Base-by-base conservation (phyloP, 2,329 filamentous ascomycete species). In the Thielaviopsis ethacetica region DNA sequence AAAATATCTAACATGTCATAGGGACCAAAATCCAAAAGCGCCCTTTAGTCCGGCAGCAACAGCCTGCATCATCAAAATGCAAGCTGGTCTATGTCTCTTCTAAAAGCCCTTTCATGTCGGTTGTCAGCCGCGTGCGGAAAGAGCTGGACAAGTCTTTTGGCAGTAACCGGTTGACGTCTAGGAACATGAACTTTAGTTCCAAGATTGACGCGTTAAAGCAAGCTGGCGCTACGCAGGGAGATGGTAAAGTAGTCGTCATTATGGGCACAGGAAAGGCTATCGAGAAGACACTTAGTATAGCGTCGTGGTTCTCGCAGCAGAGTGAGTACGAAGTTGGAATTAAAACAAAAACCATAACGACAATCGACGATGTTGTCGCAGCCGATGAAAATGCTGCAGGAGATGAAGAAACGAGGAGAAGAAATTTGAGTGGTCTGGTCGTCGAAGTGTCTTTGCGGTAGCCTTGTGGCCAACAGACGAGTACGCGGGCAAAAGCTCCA, bases 201-300 rank as follows among this genome's bases (percentile, higher is more conserved):
- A 74, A 77, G 59, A 68, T 80, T 55, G 69, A 71, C 61, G 69
- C 70, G 6, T 63, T 65, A 19, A 59, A 54, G 51, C 60, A 57
- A n/a, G 54, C 60, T 9, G 47, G 57, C 21, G 54, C 51, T 12
- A 59, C 55, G 3, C 54, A 57, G 47, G 65, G 66, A 2, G 66
- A 66, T 56, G 67, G 67, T 21, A 67, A 69, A 10, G 67, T 65
- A 21, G 82, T 87, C 3, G 72, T 77, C 15, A 68, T 88, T 1
- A 75, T 84, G 58, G 85, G 80, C 7, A 84, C 83, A 0, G 85
- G 85, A 1, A 78, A 76, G 63, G 85, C 85, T 7, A 82, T 89
- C 30, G 73, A 78, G 62, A 82, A 81, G 68, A 79, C 79, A 0
- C 68, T 86, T 61, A 73, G 78, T 26, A 68, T 89, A 5, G 85